Evolutionary conservation across 192 early-diverging fungal genomes (phyloP).

Genomic region (Coemansia interrupta): DNA sequence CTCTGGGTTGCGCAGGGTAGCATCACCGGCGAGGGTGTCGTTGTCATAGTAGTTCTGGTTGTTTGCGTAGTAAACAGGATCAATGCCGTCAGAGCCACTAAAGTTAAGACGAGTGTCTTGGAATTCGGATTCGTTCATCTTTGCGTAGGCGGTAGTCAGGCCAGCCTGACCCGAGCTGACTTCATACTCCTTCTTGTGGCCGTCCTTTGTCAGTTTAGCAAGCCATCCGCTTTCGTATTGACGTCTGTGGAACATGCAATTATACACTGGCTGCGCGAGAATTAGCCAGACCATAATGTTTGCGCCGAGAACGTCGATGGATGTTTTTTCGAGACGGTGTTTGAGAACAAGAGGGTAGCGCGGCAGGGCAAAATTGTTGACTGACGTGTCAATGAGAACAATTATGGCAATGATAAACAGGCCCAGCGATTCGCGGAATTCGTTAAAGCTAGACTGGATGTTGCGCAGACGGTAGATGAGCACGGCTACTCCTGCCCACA

Average conservation of each 20-base stretch:
- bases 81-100: slow-evolving; percentile 16
- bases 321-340: slow-evolving; percentile 39
- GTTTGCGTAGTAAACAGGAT: slow-evolving; percentile 13
- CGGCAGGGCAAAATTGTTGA: slow-evolving; percentile 27
- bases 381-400: slow-evolving; percentile 28
- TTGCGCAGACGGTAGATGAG: slow-evolving; percentile 47
- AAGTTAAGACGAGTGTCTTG: slow-evolving; percentile 39
- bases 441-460: slow-evolving; percentile 52
- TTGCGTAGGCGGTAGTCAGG: slow-evolving; percentile 34
- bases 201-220: slow-evolving; percentile 41
- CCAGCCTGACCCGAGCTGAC: slow-evolving; percentile 29
- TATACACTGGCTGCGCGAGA: slow-evolving; percentile 33
- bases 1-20: slow-evolving; percentile 18
- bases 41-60: slow-evolving; percentile 16
- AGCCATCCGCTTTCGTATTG: slow-evolving; percentile 42
- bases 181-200: slow-evolving; percentile 35
- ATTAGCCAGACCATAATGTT: slow-evolving; percentile 40
- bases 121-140: slow-evolving; percentile 38
- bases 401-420: slow-evolving; percentile 31
- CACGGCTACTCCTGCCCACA: slow-evolving; percentile 29
- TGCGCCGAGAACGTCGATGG: slow-evolving; percentile 26
- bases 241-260: slow-evolving; percentile 38
- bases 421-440: slow-evolving; percentile 42
- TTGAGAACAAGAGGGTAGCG: slow-evolving; percentile 25
- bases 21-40: slow-evolving; percentile 8